Evolutionary conservation across 345 rosid species (phyloP).

Genomic region (Psidium guajava): DNA sequence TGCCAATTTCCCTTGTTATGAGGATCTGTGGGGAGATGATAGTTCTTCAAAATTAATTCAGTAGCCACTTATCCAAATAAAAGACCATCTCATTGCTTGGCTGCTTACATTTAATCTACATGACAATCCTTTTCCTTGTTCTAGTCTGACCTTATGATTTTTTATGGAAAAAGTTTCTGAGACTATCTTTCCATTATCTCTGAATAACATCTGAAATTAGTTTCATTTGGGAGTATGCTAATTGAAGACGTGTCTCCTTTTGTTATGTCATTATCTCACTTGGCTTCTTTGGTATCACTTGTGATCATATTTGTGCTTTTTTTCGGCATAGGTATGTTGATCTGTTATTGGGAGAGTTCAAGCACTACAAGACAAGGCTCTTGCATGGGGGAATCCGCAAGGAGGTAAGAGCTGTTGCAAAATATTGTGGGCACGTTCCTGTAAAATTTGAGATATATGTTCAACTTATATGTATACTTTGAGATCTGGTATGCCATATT

Average conservation of each 20-base stretch:
- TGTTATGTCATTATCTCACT: neutral
- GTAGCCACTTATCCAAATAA: neutral
- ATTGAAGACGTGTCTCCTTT: neutral
- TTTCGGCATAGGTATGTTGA: slow-evolving; percentile 69
- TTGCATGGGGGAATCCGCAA: slow-evolving; percentile 76
- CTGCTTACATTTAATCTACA: neutral
- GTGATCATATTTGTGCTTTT: neutral
- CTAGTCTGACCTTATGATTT: neutral
- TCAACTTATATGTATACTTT: neutral
- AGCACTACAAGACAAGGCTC: slow-evolving; percentile 89
- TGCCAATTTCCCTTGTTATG: neutral
- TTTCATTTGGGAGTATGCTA: neutral
- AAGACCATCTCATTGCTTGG: neutral
- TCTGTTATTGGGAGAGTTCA: slow-evolving; percentile 90
- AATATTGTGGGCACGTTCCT: neutral
- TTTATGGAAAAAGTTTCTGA: neutral
- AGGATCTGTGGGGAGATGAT: neutral
- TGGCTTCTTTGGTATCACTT: neutral
- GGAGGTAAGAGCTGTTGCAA: slow-evolving; percentile 47
- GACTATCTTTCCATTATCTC: neutral
- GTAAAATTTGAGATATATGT: neutral
- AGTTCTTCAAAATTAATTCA: neutral
- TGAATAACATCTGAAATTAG: neutral
- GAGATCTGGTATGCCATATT: neutral
- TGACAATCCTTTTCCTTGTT: neutral